phyloP scores from a whole-genome alignment of 148 eudicot genomes.

The Chenopodium album region DNA sequence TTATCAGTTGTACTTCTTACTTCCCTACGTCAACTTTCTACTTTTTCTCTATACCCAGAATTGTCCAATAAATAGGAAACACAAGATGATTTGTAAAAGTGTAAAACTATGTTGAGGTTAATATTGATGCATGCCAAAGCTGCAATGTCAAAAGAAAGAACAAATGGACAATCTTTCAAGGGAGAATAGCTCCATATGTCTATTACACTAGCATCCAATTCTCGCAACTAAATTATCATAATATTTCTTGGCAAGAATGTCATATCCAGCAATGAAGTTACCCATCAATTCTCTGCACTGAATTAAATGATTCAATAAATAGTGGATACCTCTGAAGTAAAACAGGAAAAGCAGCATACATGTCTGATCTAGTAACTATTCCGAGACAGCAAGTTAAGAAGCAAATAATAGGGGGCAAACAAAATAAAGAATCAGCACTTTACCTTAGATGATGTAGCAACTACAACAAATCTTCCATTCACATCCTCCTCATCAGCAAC shows the following conservation, averaged over 20 bases:
- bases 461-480: slow-evolving; percentile 52
- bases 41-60: too few relatives aligned
- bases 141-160: neutral
- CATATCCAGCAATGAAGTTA: neutral
- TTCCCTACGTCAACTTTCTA: too few relatives aligned
- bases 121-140: neutral
- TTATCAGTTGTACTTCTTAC: neutral
- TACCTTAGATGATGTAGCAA: slow-evolving; percentile 80
- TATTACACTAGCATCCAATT: neutral
- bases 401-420: neutral
- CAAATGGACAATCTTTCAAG: neutral
- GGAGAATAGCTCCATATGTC: too few relatives aligned
- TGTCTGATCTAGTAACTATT: neutral
- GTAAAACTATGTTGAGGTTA: neutral
- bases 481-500: slow-evolving; percentile 60
- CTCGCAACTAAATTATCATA: neutral
- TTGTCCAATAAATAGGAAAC: neutral
- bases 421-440: neutral
- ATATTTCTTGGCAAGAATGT: neutral
- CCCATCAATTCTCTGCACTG: too few relatives aligned
- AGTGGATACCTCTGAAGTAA: neutral
- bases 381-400: neutral
- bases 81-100: neutral
- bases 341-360: neutral
- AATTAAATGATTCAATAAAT: too few relatives aligned